Conservation (phyloP, 768 basidiomycete genomes). For the Mrakia frigida region DNA sequence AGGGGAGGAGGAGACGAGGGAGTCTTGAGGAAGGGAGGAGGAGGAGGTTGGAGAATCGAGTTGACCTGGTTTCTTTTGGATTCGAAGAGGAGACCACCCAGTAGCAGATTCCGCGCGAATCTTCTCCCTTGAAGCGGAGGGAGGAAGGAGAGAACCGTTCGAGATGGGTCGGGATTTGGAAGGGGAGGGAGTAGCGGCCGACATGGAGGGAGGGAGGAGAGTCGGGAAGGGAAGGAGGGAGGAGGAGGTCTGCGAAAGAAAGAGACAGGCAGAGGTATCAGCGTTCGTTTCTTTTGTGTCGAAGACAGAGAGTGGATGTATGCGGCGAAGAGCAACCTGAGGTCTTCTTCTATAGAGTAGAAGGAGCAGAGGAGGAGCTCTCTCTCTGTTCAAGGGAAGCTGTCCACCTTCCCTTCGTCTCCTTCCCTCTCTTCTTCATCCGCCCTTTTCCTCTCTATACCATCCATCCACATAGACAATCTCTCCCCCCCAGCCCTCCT, state of each 20-base stretch:
- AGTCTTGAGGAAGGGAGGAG: background rate
- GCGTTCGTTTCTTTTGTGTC: background rate
- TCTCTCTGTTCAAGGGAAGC: background rate
- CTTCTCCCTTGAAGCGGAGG: conserved; percentile 15
- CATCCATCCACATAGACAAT: background rate
- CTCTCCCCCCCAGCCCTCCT: background rate
- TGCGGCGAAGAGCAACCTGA: background rate
- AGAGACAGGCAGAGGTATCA: background rate
- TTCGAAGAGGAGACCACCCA: conserved; percentile 28
- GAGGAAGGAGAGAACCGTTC: background rate
- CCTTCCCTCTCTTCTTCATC: background rate
- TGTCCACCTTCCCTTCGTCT: background rate
- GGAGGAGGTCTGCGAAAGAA: background rate
- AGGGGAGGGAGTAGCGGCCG: background rate
- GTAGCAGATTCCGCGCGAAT: conserved; percentile 18
- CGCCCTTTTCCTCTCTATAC: background rate
- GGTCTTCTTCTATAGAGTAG: no score
- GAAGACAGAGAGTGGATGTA: background rate
- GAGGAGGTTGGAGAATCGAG: background rate
- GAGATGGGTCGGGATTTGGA: background rate
- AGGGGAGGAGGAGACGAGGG: background rate
- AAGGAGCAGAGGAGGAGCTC: background rate
- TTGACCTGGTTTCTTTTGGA: conserved; percentile 20
- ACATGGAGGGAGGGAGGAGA: background rate
- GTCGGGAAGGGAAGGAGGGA: background rate